Conservation (phyloP, 345 rosid genomes). For the Populus tremula region DNA sequence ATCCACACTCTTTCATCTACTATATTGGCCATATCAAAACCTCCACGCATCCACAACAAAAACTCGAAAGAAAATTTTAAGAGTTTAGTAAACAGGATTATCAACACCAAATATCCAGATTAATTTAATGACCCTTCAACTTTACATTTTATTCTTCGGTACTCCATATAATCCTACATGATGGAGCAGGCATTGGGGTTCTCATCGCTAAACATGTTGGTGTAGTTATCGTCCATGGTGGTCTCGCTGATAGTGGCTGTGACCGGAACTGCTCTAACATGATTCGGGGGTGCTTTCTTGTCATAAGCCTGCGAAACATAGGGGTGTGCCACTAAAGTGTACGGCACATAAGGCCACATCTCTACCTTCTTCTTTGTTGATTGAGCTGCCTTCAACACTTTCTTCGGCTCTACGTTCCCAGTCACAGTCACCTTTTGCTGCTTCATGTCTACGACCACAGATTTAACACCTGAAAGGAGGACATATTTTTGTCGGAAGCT, state of each 20-base stretch:
- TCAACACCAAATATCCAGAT: not conserved
- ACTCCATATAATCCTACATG: slow-evolving; percentile 39
- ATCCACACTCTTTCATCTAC: not conserved
- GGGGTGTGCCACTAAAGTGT: slow-evolving; percentile 60
- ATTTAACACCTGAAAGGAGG: slow-evolving; percentile 51
- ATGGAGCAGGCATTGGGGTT: slow-evolving; percentile 78
- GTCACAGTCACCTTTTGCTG: slow-evolving; percentile 77
- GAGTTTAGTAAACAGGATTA: not conserved
- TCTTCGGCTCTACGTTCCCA: slow-evolving; percentile 59
- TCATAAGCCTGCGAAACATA: slow-evolving; percentile 79
- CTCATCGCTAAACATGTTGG: slow-evolving; percentile 72
- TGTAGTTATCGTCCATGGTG: slow-evolving; percentile 56
- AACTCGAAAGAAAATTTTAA: not conserved
- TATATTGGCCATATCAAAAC: not conserved
- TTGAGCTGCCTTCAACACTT: slow-evolving; percentile 66
- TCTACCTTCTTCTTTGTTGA: slow-evolving; percentile 87
- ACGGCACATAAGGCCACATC: slow-evolving; percentile 91
- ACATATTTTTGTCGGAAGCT: not conserved
- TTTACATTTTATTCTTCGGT: not conserved
- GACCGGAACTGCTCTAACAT: slow-evolving; percentile 53
- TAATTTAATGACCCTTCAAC: not conserved
- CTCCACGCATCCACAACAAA: not conserved
- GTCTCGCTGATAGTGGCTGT: slow-evolving; percentile 51
- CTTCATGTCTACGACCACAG: slow-evolving; percentile 77
- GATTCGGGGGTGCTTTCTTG: slow-evolving; percentile 88